Evolutionary conservation across 176 grass and related monocot genomes (phyloP), one percentile per base, ranked within the genome.

Genomic region (Carex myosuroides): DNA sequence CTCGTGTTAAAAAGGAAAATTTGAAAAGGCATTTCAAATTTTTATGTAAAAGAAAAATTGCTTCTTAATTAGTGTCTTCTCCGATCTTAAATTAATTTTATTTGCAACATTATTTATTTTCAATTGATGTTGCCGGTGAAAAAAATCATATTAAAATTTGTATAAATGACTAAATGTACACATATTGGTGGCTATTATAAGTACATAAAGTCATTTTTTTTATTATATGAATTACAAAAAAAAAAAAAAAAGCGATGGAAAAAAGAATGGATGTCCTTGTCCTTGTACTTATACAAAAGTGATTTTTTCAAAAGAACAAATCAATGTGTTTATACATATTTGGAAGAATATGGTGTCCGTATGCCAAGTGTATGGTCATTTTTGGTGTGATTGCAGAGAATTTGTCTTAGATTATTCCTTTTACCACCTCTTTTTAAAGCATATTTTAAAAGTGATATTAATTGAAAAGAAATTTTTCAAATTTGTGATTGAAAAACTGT

Each of bases 341-440:
- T 48, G 70, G 70, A 16, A 16, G n/a, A 53, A 53, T 29, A 10
- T 20, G 10, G 46, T 75, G 5, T 75, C 46, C 11, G 44, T 53
- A 54, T 53, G 20, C 70, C 46, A 26, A 52, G 11, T 75, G 70
- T 75, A 29, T 50, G 70, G 70, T 29, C 70, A 75, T 75, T 53
- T 75, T 26, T 75, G 70, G 44, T 24, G 11, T 20, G 17, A 70
- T 42, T 44, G 67, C 67, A 70, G 17, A 44, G 67, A n/a, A 42
- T 44, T 70, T 70, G 37, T 70, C 67, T 44, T n/a, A 44, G 67
- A 70, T 44, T 70, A 70, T 70, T 70, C 67, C 18, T 44, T 70
- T 14, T 70, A 70, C 33, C 16, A 70, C 66, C 39, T 42, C 33
- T 70, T 70, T 70, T 37, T 13, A 52, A 69, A 69, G 46, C 14